Conservation (phyloP, 495 filamentous ascomycete genomes). For the Neurospora cerealis region DNA sequence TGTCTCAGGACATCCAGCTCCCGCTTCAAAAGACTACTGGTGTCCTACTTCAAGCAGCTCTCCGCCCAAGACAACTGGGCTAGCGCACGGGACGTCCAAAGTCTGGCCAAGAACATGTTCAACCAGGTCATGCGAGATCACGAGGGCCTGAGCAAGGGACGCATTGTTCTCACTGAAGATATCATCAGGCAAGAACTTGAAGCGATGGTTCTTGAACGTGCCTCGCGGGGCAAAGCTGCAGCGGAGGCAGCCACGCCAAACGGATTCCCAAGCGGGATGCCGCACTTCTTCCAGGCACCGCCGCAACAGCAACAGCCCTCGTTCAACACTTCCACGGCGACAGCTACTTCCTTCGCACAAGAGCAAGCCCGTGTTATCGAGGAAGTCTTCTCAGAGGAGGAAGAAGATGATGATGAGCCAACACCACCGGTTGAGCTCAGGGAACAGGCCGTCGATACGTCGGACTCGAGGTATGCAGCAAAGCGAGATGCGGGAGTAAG, state of each 20-base stretch:
- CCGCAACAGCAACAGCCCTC: not conserved
- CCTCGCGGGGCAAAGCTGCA: constrained; percentile 8
- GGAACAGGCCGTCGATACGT: constrained; percentile 1
- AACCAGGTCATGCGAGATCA: constrained; percentile 28
- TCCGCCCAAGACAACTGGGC: constrained; percentile 47
- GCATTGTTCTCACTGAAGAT: constrained; percentile 20
- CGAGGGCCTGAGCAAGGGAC: constrained; percentile 7
- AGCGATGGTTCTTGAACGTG: constrained; percentile 38
- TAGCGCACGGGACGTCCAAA: constrained; percentile 57
- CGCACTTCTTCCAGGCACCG: not conserved
- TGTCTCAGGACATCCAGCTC: constrained; percentile 22
- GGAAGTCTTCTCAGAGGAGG: not conserved
- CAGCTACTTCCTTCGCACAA: not conserved
- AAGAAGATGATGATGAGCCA: not conserved
- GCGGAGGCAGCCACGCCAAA: not conserved
- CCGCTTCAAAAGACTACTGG: constrained; percentile 14
- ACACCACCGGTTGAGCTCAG: not conserved
- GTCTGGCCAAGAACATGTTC: constrained; percentile 44
- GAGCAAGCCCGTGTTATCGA: not conserved
- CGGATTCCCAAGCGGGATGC: not conserved
- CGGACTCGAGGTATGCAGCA: not conserved
- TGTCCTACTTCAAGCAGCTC: constrained; percentile 31
- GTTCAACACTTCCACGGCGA: not conserved
- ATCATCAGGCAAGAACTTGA: constrained; percentile 28
- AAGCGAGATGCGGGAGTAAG: constrained; percentile 46